phyloP scores from a whole-genome alignment of 1,139 yeast genomes.

The Pichia sp. region DNA sequence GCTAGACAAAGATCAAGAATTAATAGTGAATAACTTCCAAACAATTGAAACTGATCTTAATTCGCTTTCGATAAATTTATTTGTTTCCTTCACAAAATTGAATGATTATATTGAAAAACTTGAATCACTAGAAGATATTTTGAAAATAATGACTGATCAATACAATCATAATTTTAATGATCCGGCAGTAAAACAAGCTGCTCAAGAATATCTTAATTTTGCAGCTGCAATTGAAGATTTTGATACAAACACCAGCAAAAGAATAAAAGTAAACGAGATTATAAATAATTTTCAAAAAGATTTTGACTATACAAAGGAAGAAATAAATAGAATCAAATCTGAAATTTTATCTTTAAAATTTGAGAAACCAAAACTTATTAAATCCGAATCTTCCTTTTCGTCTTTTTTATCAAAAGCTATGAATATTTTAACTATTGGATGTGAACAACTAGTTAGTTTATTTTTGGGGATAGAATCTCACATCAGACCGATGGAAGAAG shows the following conservation, averaged over 20 bases:
- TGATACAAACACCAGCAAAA: background rate
- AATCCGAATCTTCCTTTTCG: background rate
- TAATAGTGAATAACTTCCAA: slow-evolving; percentile 25
- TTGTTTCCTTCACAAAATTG: background rate
- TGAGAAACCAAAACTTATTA: background rate
- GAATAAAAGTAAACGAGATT: background rate
- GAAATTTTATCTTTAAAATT: slow-evolving; percentile 1
- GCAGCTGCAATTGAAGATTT: slow-evolving; percentile 25
- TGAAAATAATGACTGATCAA: slow-evolving; percentile 43
- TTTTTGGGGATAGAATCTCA: slow-evolving; percentile 15
- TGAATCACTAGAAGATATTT: slow-evolving; percentile 36
- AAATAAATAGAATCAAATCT: slow-evolving; percentile 1
- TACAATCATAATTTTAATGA: slow-evolving; percentile 92
- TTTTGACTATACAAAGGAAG: background rate
- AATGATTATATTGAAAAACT: slow-evolving; percentile 2
- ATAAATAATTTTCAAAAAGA: background rate
- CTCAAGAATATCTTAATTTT: slow-evolving; percentile 54
- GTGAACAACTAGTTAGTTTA: slow-evolving; percentile 10
- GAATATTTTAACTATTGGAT: background rate
- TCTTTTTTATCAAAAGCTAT: background rate
- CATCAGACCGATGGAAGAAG: background rate
- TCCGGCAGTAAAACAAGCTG: slow-evolving; percentile 74
- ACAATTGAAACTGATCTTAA: slow-evolving; percentile 16
- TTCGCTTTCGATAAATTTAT: background rate
- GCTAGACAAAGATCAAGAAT: slow-evolving; percentile 11